Percentiles rank a stretch among this genome's conserved stretches.
These are phyloP conservation scores for Pharus latifolius DNA, from an alignment of 176 grass and related monocot species.

Conservation along the genomic window DNA sequence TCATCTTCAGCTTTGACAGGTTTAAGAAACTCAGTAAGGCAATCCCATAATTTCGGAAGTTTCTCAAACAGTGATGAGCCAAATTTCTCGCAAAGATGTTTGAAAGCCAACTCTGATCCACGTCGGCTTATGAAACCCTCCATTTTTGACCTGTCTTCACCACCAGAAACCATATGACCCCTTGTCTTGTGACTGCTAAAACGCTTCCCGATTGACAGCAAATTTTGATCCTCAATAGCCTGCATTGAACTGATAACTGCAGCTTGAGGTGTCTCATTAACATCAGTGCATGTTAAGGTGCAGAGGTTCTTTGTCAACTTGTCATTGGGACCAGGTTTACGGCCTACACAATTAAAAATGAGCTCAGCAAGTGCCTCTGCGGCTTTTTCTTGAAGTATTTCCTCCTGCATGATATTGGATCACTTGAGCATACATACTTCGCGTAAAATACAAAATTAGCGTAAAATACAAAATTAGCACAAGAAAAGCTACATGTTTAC, in stretches of 20 bases:
- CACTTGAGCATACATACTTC: constrained; percentile 12
- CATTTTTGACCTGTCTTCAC: constrained; percentile 66
- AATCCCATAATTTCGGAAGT: constrained; percentile 93
- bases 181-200: constrained; percentile 49
- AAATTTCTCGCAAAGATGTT: constrained; percentile 91
- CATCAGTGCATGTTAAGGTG: constrained; percentile 75
- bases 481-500: constrained; percentile 21
- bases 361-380: constrained; percentile 95
- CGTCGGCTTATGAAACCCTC: constrained; percentile 88
- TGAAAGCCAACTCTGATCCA: constrained; percentile 85
- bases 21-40: constrained; percentile 81
- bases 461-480: constrained; percentile 15
- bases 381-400: constrained; percentile 93
- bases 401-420: constrained; percentile 57
- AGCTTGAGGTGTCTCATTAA: constrained; percentile 81
- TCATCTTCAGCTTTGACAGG: constrained; percentile 37
- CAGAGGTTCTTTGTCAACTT: constrained; percentile 95
- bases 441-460: background rate
- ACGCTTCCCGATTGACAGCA: constrained; percentile 64
- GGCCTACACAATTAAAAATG: constrained; percentile 85
- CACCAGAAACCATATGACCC: constrained; percentile 32
- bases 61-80: constrained; percentile 78
- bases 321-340: constrained; percentile 94
- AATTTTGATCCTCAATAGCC: constrained; percentile 84
- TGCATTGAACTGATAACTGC: constrained; percentile 86